Evolutionary conservation across 1,284 basidiomycete species (phyloP).

Genomic region (Trametes pubescens): DNA sequence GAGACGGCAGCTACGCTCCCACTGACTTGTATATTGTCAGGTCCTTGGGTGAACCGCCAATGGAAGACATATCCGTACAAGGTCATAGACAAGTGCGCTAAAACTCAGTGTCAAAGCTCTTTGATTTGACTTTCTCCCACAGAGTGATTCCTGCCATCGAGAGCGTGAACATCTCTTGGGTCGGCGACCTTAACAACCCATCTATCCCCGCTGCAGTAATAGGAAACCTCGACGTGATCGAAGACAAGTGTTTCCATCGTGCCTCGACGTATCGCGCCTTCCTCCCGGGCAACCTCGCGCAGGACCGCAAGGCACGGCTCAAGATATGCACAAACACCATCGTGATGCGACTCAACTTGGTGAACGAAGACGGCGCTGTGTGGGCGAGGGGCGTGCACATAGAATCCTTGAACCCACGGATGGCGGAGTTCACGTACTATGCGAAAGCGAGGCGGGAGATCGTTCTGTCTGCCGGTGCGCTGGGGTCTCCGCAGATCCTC

Average conservation of each 20-base stretch:
- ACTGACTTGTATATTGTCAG: neutral
- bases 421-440: conserved; percentile 17
- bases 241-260: conserved; percentile 35
- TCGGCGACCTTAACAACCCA: conserved; percentile 42
- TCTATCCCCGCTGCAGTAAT: conserved; percentile 34
- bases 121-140: neutral
- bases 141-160: conserved; percentile 26
- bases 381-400: conserved; percentile 29
- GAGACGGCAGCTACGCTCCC: no score
- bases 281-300: conserved; percentile 36
- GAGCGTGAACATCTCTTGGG: conserved; percentile 34
- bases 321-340: conserved; percentile 42
- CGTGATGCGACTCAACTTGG: conserved; percentile 30
- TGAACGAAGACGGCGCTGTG: conserved; percentile 9
- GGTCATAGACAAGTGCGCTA: conserved; percentile 1
- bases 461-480: conserved; percentile 44
- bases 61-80: conserved; percentile 14
- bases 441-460: conserved; percentile 41
- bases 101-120: no score
- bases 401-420: conserved; percentile 14
- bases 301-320: conserved; percentile 31
- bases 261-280: conserved; percentile 42
- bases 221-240: conserved; percentile 36
- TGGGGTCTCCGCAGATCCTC: conserved; percentile 45
- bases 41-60: conserved; percentile 25